Conservation (phyloP, 768 basidiomycete genomes). For the Hortiboletus campestris region DNA sequence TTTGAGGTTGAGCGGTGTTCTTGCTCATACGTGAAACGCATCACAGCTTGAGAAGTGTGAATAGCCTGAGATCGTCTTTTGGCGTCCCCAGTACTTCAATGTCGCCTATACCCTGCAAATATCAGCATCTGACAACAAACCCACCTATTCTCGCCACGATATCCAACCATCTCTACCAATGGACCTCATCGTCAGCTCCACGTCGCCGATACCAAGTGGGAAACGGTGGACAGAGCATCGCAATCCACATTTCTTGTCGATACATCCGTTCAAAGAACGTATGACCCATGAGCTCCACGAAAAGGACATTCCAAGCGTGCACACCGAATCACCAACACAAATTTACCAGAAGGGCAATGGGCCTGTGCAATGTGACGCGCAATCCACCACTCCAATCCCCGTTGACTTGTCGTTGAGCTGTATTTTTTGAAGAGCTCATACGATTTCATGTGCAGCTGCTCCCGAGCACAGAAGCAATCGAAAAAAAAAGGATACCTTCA, state of each 20-base stretch:
- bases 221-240: constrained; percentile 72
- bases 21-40: background rate
- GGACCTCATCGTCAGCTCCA: constrained; percentile 73
- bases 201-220: constrained; percentile 80
- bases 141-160: constrained; percentile 47
- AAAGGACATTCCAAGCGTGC: background rate
- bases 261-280: constrained; percentile 97
- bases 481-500: constrained; percentile 57
- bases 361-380: constrained; percentile 88
- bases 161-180: constrained; percentile 77
- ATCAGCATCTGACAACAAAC: background rate
- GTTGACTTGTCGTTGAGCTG: constrained; percentile 51
- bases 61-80: constrained; percentile 70
- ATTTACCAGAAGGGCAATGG: constrained; percentile 76
- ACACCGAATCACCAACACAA: constrained; percentile 85
- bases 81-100: constrained; percentile 48
- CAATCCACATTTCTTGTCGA: constrained; percentile 77
- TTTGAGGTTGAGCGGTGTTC: background rate
- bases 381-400: constrained; percentile 84
- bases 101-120: constrained; percentile 34
- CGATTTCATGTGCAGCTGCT: constrained; percentile 86
- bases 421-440: constrained; percentile 92
- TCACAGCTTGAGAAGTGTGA: constrained; percentile 68
- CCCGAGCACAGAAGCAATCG: background rate
- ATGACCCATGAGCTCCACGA: background rate